Base-by-base conservation (phyloP, 2,329 filamentous ascomycete genomes). In the Stagonosporopsis tanaceti region DNA sequence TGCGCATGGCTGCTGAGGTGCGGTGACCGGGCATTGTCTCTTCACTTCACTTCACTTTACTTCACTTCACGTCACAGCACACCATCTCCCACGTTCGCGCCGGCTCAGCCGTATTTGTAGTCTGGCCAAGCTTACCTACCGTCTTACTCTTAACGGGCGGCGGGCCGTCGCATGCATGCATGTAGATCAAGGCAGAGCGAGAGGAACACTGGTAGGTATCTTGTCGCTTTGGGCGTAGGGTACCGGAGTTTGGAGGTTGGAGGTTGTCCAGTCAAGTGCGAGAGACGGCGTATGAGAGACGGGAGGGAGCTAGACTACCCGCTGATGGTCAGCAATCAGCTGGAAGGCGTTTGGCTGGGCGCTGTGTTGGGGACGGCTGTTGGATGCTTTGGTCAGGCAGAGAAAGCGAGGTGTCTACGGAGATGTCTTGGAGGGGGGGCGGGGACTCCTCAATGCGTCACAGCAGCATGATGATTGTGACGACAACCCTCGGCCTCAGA, bases 151-250 rank as follows among this genome's bases (percentile, higher is more conserved):
- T 44, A 20, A 40, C 48, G 38, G 34, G 38, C 34, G n/a, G 24
- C 54, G 54, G 54, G 54, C 54, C 54, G 54, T 30, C 30, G 12
- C 30, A 32, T 34, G 32, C 32, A 53, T 57, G 54, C 54, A 57
- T 42, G 53, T 38, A 40, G 54, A 57, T 57, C 54, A 53, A 44
- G 45, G 32, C 47, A 46, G 46, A 22, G 44, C 27, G 28, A n/a
- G 11, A 24, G 40, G 14, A 25, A 14, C n/a, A n/a, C 9, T 41
- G 15, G 30, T 11, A 11, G 22, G 37, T 20, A 20, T 28, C 25
- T 34, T 48, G 44, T 45, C 27, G 39, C 34, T 57, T 57, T 40
- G 27, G 50, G 34, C 38, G 32, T 53, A 48, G 54, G 44, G 54
- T 53, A 45, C 48, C 47, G 20, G 30, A 51, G 3, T 30, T 34